Percentiles rank a stretch among this genome's conserved stretches.
Evolutionary conservation across 768 basidiomycete species (phyloP).

Genomic region (Tylopilus subfusipes): DNA sequence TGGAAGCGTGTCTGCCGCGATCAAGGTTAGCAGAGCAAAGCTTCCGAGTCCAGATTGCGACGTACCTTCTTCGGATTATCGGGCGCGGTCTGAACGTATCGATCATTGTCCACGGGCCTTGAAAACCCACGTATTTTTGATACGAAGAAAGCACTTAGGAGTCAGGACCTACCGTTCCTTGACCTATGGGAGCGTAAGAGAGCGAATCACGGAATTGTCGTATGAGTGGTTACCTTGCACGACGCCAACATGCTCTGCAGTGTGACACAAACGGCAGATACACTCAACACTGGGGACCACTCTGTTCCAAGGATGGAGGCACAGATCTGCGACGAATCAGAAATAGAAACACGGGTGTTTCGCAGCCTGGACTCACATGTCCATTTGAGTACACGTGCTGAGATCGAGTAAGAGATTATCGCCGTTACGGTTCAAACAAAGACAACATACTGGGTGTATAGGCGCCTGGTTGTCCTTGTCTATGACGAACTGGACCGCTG

Average conservation of each 20-base stretch:
- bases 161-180: slow-evolving; percentile 56
- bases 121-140: slow-evolving; percentile 3
- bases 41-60: background rate
- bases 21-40: slow-evolving; percentile 9
- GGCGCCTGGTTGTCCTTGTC: slow-evolving; percentile 63
- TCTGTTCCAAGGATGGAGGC: slow-evolving; percentile 86
- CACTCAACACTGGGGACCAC: slow-evolving; percentile 88
- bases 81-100: slow-evolving; percentile 74
- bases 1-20: slow-evolving; percentile 65
- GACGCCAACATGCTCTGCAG: slow-evolving; percentile 91
- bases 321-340: slow-evolving; percentile 58
- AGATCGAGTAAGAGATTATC: slow-evolving; percentile 11
- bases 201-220: background rate
- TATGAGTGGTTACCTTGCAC: slow-evolving; percentile 62
- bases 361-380: slow-evolving; percentile 48
- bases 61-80: slow-evolving; percentile 84
- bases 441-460: slow-evolving; percentile 65
- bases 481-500: slow-evolving; percentile 83
- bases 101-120: slow-evolving; percentile 81
- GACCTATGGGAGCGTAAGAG: slow-evolving; percentile 34
- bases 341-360: slow-evolving; percentile 9
- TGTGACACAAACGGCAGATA: slow-evolving; percentile 77
- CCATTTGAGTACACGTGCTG: slow-evolving; percentile 88
- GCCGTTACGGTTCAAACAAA: background rate
- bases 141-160: background rate